Evolutionary conservation across 495 filamentous ascomycete genomes (phyloP), one percentile per base, ranked within the genome.

Genomic region (Penicillium verhagenii): DNA sequence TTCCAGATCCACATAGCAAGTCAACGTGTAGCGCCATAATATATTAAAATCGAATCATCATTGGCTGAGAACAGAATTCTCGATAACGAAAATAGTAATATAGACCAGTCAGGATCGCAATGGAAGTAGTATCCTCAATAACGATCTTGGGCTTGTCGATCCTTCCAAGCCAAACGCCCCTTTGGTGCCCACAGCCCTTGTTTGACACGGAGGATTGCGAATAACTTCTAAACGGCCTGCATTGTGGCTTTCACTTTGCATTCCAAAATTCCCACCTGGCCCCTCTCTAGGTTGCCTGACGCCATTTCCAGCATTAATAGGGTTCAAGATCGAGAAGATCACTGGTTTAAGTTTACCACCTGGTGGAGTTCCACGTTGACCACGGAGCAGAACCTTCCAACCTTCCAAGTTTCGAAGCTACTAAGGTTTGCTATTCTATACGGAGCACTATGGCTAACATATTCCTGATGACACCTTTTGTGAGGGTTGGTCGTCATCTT

Each of bases 351-450:
- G 55, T 63, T 63, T 52, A 43, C 51, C 3, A 23, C 38, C 28
- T 33, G 45, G 58, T 67, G 64, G 61, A 55, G 56, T 48, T 35
- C 61, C 61, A 64, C 61, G 61, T 65, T 67, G 54, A 52, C n/a
- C n/a, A n/a, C n/a, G 47, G 21, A 61, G 54, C 42, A 55, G 20
- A n/a, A n/a, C n/a, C n/a, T n/a, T n/a, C n/a, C n/a, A n/a, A n/a
- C n/a, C n/a, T n/a, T n/a, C n/a, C n/a, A n/a, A n/a, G n/a, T n/a
- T n/a, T n/a, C n/a, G n/a, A 57, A 51, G 38, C 46, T 53, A 21
- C n/a, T 21, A 20, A 44, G 40, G 40, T 18, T 18, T 8, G 10
- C 18, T 20, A 18, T n/a, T n/a, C n/a, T n/a, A n/a, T n/a, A n/a
- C n/a, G n/a, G n/a, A n/a, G n/a, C n/a, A n/a, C 40, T 21, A 23